These are phyloP conservation scores for Hibiscus trionum DNA, from an alignment of 345 rosid species.

Conservation along the genomic window DNA sequence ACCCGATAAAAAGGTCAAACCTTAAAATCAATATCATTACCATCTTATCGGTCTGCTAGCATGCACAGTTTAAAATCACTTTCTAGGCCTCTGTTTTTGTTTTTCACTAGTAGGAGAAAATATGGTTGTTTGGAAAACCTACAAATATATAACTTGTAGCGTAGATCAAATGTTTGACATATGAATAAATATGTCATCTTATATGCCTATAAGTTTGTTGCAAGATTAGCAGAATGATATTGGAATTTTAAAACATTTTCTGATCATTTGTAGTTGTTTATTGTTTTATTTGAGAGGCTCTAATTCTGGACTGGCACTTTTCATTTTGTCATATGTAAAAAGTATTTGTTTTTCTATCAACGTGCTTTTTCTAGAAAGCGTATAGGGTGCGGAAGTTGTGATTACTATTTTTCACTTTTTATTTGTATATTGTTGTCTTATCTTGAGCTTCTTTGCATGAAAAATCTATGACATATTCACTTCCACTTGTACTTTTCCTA, in stretches of 20 bases:
- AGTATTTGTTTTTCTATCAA: background rate
- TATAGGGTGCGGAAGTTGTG: background rate
- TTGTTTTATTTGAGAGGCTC: background rate
- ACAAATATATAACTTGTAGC: background rate
- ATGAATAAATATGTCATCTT: background rate
- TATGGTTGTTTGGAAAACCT: background rate
- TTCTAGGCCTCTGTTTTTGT: background rate
- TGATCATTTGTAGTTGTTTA: background rate
- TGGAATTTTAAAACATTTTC: background rate
- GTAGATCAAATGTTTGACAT: background rate
- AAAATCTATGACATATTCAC: background rate
- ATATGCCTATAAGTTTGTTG: background rate
- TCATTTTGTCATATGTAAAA: background rate
- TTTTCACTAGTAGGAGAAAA: background rate
- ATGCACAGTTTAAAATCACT: background rate
- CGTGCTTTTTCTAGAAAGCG: background rate
- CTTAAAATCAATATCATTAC: background rate
- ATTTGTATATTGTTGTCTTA: background rate
- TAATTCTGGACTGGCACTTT: background rate
- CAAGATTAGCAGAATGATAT: background rate
- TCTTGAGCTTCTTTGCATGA: background rate
- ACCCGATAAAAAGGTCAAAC: constrained; percentile 66
- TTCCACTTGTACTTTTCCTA: background rate
- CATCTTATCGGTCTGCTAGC: background rate
- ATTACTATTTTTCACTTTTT: background rate